These are phyloP conservation scores for Podospora tetraspora DNA, from an alignment of 495 filamentous ascomycete genomes.

Conservation along the genomic window DNA sequence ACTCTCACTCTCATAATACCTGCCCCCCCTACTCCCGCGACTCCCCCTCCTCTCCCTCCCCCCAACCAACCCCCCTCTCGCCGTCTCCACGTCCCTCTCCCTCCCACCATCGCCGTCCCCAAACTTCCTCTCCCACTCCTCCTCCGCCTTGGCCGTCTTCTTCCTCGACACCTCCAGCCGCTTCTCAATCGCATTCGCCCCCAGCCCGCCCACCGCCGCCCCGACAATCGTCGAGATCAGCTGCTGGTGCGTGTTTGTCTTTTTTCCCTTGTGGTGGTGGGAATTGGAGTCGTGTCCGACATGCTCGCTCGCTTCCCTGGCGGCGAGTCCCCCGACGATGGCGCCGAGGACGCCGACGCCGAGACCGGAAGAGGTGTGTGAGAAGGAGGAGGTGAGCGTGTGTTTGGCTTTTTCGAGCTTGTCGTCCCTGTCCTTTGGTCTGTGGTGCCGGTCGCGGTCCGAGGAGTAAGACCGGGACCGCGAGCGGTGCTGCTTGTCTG, in stretches of 20 bases:
- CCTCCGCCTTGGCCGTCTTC: conserved; percentile 23
- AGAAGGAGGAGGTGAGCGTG: conserved; percentile 31
- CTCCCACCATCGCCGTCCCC: conserved; percentile 12
- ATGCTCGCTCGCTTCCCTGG: conserved; percentile 33
- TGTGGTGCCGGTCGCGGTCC: not conserved
- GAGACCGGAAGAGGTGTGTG: conserved; percentile 35
- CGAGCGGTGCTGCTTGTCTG: not conserved
- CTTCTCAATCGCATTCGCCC: conserved; percentile 45
- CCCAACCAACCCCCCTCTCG: conserved; percentile 2
- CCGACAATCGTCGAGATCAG: conserved; percentile 41
- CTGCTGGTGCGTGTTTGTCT: conserved; percentile 19
- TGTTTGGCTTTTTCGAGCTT: conserved; percentile 25
- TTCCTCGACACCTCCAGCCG: conserved; percentile 30
- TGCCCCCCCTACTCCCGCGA: not conserved
- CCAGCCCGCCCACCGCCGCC: conserved; percentile 42
- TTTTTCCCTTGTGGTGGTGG: conserved; percentile 5
- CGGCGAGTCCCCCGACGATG: conserved; percentile 41
- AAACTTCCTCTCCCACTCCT: conserved; percentile 30
- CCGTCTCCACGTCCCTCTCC: conserved; percentile 3
- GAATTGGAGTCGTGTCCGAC: not conserved
- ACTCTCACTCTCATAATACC: not conserved
- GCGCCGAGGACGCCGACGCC: conserved; percentile 42
- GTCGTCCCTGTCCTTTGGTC: conserved; percentile 6
- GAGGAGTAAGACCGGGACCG: not conserved
- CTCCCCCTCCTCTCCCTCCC: conserved; percentile 4